phyloP scores from a whole-genome alignment of 192 early-diverging fungal species.

The Dimargaris xerosporica region DNA sequence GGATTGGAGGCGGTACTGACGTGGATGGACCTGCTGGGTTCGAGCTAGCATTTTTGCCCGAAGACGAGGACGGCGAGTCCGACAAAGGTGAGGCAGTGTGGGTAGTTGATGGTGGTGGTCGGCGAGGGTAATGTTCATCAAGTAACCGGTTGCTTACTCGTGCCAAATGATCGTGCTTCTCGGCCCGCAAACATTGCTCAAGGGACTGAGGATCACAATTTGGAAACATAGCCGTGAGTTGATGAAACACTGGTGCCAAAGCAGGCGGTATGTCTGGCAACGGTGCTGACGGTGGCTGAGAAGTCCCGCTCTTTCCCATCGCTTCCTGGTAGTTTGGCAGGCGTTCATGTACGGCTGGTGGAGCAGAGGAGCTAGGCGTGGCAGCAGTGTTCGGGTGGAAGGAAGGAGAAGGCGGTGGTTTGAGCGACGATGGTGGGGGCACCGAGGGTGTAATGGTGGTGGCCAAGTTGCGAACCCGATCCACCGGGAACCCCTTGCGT shows the following conservation, averaged over 20 bases:
- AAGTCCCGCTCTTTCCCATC: background rate
- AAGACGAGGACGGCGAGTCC: no score
- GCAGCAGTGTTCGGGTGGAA: background rate
- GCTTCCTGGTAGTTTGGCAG: background rate
- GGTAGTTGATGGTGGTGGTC: no score
- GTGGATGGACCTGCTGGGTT: background rate
- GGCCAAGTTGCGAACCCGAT: constrained; percentile 29
- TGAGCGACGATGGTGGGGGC: background rate
- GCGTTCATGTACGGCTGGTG: background rate
- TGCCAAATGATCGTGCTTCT: constrained; percentile 31
- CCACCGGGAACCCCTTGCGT: constrained; percentile 58
- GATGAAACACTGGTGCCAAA: constrained; percentile 12
- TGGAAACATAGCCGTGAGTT: constrained; percentile 43
- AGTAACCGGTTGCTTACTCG: constrained; percentile 43
- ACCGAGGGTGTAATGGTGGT: background rate
- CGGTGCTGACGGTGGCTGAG: background rate
- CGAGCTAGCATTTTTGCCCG: no score
- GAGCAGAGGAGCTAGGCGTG: background rate
- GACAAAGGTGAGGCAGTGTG: no score
- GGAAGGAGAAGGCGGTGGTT: background rate
- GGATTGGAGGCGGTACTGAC: background rate
- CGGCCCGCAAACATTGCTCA: constrained; percentile 28
- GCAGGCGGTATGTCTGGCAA: background rate
- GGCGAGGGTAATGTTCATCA: constrained; percentile 37
- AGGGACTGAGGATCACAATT: constrained; percentile 44